Evolutionary conservation across 2,329 filamentous ascomycete species (phyloP).

Genomic region (Aspergillus japonicus): DNA sequence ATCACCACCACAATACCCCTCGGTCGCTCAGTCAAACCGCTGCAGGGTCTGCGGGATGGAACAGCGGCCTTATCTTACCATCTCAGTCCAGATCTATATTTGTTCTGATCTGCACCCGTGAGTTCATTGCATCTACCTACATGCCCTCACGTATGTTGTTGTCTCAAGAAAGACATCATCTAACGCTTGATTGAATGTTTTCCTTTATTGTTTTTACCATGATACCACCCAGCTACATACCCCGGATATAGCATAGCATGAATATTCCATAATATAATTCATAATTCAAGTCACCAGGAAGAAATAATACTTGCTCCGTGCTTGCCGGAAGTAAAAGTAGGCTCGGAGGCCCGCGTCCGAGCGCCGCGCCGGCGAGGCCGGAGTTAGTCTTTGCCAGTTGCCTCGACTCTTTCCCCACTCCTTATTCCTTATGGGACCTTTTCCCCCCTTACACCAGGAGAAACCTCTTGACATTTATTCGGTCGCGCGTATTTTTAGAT

Average conservation of each 20-base stretch:
- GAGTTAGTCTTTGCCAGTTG: neutral
- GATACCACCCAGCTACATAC: conserved; percentile 24
- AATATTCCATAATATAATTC: conserved; percentile 22
- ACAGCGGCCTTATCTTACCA: conserved; percentile 12
- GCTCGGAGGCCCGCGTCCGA: no score
- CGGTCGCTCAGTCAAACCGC: conserved; percentile 11
- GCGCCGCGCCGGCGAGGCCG: no score
- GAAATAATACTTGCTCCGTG: no score
- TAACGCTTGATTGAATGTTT: conserved; percentile 1
- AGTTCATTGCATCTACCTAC: neutral
- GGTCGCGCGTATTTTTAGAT: neutral
- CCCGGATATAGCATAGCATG: conserved; percentile 19
- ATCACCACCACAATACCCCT: neutral
- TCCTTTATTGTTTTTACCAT: conserved; percentile 8
- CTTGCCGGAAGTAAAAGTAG: no score
- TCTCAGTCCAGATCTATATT: neutral
- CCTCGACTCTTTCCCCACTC: neutral
- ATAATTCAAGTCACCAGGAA: conserved; percentile 4
- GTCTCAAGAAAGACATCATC: conserved; percentile 6
- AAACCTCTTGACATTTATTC: neutral
- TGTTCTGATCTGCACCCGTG: neutral
- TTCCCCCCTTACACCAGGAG: neutral
- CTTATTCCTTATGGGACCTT: neutral
- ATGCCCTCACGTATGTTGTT: conserved; percentile 5
- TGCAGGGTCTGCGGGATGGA: conserved; percentile 21